Base-by-base conservation (phyloP, 2,329 filamentous ascomycete genomes). In the Claviceps citrina region DNA sequence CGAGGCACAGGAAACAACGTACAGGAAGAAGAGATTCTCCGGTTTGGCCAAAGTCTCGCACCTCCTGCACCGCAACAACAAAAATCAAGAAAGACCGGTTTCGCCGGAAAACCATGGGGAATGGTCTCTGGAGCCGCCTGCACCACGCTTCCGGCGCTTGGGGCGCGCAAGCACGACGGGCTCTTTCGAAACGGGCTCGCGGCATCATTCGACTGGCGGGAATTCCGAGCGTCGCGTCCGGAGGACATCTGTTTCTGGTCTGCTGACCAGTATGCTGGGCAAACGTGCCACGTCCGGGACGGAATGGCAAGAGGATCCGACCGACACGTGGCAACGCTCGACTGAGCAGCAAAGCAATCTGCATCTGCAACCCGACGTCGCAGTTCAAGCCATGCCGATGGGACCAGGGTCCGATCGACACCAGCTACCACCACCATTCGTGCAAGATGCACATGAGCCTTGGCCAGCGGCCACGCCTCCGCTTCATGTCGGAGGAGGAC, bases 21-120 rank as follows among this genome's bases (percentile, higher is more conserved):
- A 47, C 3, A 42, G 47, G 12, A 70, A 66, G 53, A 69, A 66
- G 45, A 57, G 67, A 9, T 65, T 71, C 43, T 69, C 68, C 0
- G 61, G 55, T 15, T 48, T 61, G 10, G 40, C 51, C 19, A 52
- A 53, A 22, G 49, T 49, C 10, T 47, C 65, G 19, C 34, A 31
- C n/a, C 25, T 27, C 10, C 12, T 41, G 10, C 20, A 27, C n/a
- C 38, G 25, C 8, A 32, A 27, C 8, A 32, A 27, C 15, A 43
- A 32, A 16, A 31, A 36, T 2, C 28, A 31, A 12, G 31, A 33
- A 5, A 26, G 28, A 15, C 16, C 13, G 7, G 13, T 26, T 3
- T 22, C 25, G 8, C 7, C 25, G 3, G 38, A 35, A 7, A 18
- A 19, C 10, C 15, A 4, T 20, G 16, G 40, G 7, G 5, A n/a